phyloP scores from a whole-genome alignment of 768 basidiomycete genomes.

The Chiua virens region DNA sequence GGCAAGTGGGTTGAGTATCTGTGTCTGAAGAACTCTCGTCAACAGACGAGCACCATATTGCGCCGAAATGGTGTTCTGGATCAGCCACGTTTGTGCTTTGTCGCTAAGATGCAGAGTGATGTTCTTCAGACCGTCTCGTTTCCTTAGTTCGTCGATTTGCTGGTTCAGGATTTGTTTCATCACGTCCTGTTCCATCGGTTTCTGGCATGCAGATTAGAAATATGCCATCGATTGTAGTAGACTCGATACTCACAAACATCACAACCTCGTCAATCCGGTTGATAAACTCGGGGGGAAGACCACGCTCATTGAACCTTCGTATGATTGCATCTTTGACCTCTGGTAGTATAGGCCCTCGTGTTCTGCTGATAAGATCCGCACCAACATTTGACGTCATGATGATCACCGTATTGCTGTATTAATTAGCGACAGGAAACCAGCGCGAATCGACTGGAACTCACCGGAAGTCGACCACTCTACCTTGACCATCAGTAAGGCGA shows the following conservation, averaged over 20 bases:
- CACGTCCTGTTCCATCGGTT: background rate
- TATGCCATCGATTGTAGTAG: too few species aligned
- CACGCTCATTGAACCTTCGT: conserved; percentile 66
- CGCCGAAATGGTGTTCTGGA: background rate
- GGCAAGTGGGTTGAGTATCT: conserved; percentile 51
- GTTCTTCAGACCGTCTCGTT: background rate
- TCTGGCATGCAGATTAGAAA: too few species aligned
- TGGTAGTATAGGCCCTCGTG: too few species aligned
- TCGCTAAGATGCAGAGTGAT: background rate
- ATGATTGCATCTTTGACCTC: conserved; percentile 67
- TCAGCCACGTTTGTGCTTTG: background rate
- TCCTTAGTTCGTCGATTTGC: conserved; percentile 13
- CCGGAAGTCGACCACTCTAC: conserved; percentile 10
- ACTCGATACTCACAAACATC: conserved; percentile 43
- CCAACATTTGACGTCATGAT: conserved; percentile 90
- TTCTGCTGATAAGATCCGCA: too few species aligned
- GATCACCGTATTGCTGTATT: conserved; percentile 73
- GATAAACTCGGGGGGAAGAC: conserved; percentile 84
- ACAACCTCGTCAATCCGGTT: conserved; percentile 83
- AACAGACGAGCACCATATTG: conserved; percentile 51
- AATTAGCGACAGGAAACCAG: too few species aligned
- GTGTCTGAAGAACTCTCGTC: conserved; percentile 45
- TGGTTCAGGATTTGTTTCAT: conserved; percentile 40
- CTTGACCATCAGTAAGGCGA: conserved; percentile 40
- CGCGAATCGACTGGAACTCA: background rate